Evolutionary conservation across 1,139 yeast genomes (phyloP).

Genomic region (Suhomyces taliae): DNA sequence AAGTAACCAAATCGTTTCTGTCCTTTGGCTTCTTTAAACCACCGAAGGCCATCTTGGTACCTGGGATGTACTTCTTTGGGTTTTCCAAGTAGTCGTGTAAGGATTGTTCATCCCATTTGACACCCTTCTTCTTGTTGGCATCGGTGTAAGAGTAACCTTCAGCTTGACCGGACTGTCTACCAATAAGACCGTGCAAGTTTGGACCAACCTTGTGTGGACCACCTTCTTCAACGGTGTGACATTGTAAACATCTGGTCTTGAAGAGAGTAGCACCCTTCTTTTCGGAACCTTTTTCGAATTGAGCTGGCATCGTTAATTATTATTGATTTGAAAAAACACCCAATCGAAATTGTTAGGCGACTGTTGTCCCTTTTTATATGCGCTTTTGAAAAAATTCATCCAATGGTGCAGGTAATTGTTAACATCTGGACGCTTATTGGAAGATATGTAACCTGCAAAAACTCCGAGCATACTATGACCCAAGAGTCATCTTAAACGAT

Average conservation of each 20-base stretch:
- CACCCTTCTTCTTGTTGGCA: constrained; percentile 97
- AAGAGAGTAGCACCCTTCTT: constrained; percentile 98
- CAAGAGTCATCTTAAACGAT: neutral
- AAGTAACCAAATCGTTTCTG: constrained; percentile 94
- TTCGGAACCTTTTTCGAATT: constrained; percentile 74
- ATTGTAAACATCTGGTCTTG: constrained; percentile 98
- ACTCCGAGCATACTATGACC: neutral
- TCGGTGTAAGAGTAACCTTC: constrained; percentile 95
- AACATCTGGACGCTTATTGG: constrained; percentile 13
- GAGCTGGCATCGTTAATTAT: constrained; percentile 53
- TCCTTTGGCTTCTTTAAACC: constrained; percentile 99
- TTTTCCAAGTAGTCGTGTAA: constrained; percentile 95
- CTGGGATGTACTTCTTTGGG: constrained; percentile 99
- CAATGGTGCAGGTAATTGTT: constrained; percentile 12
- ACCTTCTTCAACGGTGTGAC: constrained; percentile 95
- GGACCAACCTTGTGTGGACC: constrained; percentile 99
- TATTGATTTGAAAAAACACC: constrained; percentile 1
- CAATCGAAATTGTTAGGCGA: neutral
- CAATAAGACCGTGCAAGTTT: constrained; percentile 91
- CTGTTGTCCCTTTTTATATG: constrained; percentile 12
- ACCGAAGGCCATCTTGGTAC: constrained; percentile 99
- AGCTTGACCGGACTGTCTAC: constrained; percentile 90
- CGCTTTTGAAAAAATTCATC: constrained; percentile 7
- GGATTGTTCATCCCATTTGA: constrained; percentile 82
- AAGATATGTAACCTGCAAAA: constrained; percentile 10